Evolutionary conservation across 2,329 filamentous ascomycete species (phyloP).

Genomic region (Epichloe amarillans): DNA sequence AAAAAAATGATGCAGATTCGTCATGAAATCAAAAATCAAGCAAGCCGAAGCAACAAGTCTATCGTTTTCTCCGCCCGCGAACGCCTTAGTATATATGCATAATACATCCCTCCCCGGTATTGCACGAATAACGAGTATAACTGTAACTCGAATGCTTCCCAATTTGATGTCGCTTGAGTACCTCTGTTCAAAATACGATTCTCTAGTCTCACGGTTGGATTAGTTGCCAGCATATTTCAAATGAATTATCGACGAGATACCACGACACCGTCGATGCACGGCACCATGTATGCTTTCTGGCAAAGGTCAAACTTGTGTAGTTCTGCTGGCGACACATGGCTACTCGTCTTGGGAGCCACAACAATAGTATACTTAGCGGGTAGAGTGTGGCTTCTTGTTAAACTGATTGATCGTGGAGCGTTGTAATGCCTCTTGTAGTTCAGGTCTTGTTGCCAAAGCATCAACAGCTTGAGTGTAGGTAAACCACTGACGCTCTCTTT

Average conservation of each 20-base stretch:
- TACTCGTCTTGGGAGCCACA: not conserved
- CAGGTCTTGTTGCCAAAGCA: conserved; percentile 63
- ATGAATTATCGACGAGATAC: not conserved
- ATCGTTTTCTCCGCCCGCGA: conserved; percentile 5
- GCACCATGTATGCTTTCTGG: not conserved
- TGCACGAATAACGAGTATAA: not conserved
- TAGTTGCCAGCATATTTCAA: not conserved
- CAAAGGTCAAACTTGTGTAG: not conserved
- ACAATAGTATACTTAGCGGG: not conserved
- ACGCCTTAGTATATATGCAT: conserved; percentile 7
- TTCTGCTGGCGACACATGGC: not conserved
- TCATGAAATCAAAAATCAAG: not conserved
- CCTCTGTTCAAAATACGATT: not conserved
- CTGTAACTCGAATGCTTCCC: not conserved
- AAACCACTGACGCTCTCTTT: conserved; percentile 84
- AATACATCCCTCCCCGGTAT: conserved; percentile 1
- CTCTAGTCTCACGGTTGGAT: not conserved
- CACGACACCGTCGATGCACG: not conserved
- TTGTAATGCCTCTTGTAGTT: conserved; percentile 77
- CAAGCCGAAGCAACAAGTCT: conserved; percentile 5
- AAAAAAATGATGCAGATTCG: not conserved
- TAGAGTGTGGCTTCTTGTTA: conserved; percentile 7
- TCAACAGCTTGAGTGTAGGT: conserved; percentile 70
- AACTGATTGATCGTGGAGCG: conserved; percentile 54
- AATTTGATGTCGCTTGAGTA: not conserved